Evolutionary conservation across 2,329 filamentous ascomycete species (phyloP), one percentile per base, ranked within the genome.

Genomic region (Nannizzia gypsea): DNA sequence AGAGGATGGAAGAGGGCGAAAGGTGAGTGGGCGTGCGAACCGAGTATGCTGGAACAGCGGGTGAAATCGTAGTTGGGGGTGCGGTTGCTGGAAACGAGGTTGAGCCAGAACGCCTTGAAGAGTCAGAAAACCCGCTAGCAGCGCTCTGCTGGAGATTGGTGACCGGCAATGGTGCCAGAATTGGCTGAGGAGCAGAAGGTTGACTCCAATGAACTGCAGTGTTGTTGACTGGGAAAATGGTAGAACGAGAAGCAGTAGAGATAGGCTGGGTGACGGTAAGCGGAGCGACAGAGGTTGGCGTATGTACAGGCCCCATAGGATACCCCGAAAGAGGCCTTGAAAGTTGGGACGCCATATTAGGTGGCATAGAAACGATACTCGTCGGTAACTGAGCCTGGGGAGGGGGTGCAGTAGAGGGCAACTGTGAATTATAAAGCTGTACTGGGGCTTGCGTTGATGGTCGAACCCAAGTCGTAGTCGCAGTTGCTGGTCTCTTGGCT

Each of bases 1-100:
- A 79, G 40, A 96, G 79, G 73, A 95, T 95, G 68, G 89, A 83
- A 9, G 88, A 91, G 0, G 92, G 92, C 34, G 93, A 97, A 64
- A 93, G 82, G 34, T 88, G 86, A 50, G 84, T 83, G 6, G 84
- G 76, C 1, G 82, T 81, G 50, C 79, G 76, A 5, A 76, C 77
- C 58, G 81, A 87, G 22, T 82, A 79, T 15, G 84, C 82, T n/a
- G 80, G 81, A n/a, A 87, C 71, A 0, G 84, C 84, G 0, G 89
- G 90, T 0, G 89, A 92, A 0, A 79, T 78, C 8, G 74, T 77
- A 20, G 77, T 78, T 22, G 48, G 4, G 6, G 50, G 31, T 9
- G 50, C n/a, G 36, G 84, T 86, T 5, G 78, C 73, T 0, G 77
- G 77, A 2, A 57, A 56, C 3, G 71, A 72, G 60, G 74, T 81